Percentiles rank a stretch among this genome's conserved stretches.
phyloP scores from a whole-genome alignment of 345 rosid species.

The Litchi chinensis region DNA sequence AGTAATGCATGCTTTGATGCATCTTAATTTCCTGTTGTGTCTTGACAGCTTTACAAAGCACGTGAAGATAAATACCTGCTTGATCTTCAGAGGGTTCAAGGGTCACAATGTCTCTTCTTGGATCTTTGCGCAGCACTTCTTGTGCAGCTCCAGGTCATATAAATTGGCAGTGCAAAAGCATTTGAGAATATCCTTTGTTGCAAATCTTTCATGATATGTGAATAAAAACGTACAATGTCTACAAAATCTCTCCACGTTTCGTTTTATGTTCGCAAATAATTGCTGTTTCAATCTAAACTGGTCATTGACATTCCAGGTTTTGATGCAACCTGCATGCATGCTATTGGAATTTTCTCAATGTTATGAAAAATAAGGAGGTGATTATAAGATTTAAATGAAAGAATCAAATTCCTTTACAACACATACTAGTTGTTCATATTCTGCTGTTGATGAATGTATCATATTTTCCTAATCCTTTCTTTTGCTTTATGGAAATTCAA shows the following conservation, averaged over 20 bases:
- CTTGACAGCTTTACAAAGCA: conserved; percentile 82
- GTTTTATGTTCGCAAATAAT: conserved; percentile 18
- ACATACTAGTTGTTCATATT: background rate
- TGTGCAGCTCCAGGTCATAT: conserved; percentile 76
- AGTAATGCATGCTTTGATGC: background rate
- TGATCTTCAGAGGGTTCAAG: conserved; percentile 81
- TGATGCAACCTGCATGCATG: background rate
- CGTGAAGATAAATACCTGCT: conserved; percentile 82
- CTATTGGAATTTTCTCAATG: too few species aligned
- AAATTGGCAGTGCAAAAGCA: conserved; percentile 23
- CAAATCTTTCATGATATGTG: conserved; percentile 25
- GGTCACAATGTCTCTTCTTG: conserved; percentile 85
- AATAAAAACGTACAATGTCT: conserved; percentile 32
- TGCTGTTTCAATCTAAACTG: conserved; percentile 24
- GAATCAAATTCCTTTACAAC: background rate
- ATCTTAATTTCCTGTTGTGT: background rate
- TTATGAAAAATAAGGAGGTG: background rate
- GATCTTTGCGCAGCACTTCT: conserved; percentile 95
- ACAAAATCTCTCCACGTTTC: conserved; percentile 16
- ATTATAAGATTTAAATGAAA: conserved; percentile 6
- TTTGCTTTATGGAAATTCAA: background rate
- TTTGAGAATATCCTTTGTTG: conserved; percentile 12
- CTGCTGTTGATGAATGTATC: background rate
- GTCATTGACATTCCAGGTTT: conserved; percentile 17
- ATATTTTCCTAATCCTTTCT: too few species aligned